Conservation (phyloP, 495 filamentous ascomycete genomes). For the Choiromyces venosus region DNA sequence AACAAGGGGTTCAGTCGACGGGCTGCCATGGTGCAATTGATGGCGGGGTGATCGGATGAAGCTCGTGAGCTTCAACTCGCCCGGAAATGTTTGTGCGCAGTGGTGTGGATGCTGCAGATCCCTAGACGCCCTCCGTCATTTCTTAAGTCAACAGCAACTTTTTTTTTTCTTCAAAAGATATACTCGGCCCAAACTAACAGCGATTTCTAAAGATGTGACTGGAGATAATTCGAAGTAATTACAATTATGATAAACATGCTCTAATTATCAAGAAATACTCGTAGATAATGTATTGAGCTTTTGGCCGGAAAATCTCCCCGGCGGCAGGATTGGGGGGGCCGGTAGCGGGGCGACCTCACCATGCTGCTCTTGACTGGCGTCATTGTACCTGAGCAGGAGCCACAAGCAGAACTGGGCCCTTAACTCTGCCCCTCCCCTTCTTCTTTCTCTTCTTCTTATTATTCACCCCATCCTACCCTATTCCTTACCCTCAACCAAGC, state of each 20-base stretch:
- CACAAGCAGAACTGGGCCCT: background rate
- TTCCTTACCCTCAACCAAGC: background rate
- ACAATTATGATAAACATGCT: background rate
- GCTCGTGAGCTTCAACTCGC: conserved; percentile 19
- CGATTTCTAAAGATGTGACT: background rate
- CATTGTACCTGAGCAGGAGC: conserved; percentile 24
- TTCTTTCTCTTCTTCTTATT: background rate
- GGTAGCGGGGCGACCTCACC: background rate
- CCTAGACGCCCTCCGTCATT: background rate
- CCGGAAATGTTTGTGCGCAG: background rate
- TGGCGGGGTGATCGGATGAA: conserved; percentile 7
- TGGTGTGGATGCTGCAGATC: background rate
- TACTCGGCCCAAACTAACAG: background rate
- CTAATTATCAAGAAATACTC: background rate
- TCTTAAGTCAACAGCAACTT: background rate
- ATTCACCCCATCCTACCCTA: background rate
- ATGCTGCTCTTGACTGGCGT: conserved; percentile 30
- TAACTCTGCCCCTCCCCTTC: background rate
- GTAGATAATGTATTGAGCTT: background rate
- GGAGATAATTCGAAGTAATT: background rate
- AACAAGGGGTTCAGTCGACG: conserved; percentile 17
- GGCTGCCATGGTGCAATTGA: conserved; percentile 22
- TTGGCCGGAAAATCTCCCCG: background rate
- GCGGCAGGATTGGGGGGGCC: background rate
- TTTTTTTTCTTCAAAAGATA: background rate